Evolutionary conservation across 2,329 filamentous ascomycete species (phyloP).

Genomic region (Xylariaceae sp.): DNA sequence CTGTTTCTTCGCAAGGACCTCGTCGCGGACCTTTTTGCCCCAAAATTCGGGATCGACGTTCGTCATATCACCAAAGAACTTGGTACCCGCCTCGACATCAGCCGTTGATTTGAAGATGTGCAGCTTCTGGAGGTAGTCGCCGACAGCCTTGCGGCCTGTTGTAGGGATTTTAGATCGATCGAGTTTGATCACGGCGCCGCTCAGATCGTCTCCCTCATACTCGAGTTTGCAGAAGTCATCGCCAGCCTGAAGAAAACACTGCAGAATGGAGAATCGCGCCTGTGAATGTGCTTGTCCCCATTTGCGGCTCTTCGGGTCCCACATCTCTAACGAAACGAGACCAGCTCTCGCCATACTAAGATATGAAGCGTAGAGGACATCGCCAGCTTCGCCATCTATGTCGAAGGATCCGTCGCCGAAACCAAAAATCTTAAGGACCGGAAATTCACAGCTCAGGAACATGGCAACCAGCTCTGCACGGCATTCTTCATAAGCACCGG

Average conservation of each 20-base stretch:
- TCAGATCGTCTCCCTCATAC: slow-evolving; percentile 69
- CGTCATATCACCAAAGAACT: slow-evolving; percentile 82
- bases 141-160: slow-evolving; percentile 76
- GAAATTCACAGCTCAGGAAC: slow-evolving; percentile 83
- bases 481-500: slow-evolving; percentile 90
- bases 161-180: slow-evolving; percentile 85
- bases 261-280: slow-evolving; percentile 82
- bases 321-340: slow-evolving; percentile 84
- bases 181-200: slow-evolving; percentile 76
- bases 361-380: slow-evolving; percentile 85
- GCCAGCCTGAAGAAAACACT: slow-evolving; percentile 81
- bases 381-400: slow-evolving; percentile 73
- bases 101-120: slow-evolving; percentile 92
- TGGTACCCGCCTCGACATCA: slow-evolving; percentile 72
- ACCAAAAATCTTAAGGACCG: slow-evolving; percentile 85
- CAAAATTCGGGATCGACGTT: slow-evolving; percentile 79
- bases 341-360: slow-evolving; percentile 94
- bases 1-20: slow-evolving; percentile 74
- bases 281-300: slow-evolving; percentile 94
- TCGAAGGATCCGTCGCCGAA: slow-evolving; percentile 75
- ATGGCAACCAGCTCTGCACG: slow-evolving; percentile 92
- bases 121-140: slow-evolving; percentile 83
- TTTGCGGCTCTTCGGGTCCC: slow-evolving; percentile 86
- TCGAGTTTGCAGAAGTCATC: slow-evolving; percentile 82
- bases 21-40: slow-evolving; percentile 73